Percentiles rank a stretch among this genome's conserved stretches.
These are phyloP conservation scores for Blastocystis sp. DNA, from an alignment of 352 stramenopile genomes.

Conservation along the genomic window DNA sequence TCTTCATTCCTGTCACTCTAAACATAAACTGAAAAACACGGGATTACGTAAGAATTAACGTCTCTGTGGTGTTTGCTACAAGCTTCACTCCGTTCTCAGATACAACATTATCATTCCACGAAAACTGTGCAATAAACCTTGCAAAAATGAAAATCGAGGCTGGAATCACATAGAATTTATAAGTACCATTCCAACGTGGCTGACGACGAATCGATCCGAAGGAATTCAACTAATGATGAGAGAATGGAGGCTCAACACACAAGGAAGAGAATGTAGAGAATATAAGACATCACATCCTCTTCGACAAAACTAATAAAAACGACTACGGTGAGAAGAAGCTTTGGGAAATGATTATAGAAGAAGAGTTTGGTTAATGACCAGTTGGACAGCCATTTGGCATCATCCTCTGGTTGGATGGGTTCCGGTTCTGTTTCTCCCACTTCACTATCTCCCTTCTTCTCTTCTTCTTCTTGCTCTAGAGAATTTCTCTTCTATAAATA, in stretches of 20 bases:
- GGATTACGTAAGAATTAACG: background rate
- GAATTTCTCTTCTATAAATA: background rate
- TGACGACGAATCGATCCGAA: background rate
- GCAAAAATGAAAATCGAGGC: slow-evolving; percentile 11
- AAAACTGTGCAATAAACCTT: slow-evolving; percentile 39
- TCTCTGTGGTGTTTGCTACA: background rate
- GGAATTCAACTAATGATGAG: background rate
- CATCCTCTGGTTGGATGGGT: background rate
- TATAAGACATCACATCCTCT: slow-evolving; percentile 53
- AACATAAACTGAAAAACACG: background rate
- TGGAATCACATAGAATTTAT: slow-evolving; percentile 28
- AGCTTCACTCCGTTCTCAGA: background rate
- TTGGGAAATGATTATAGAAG: slow-evolving; percentile 62
- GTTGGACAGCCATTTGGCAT: background rate
- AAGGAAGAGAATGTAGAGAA: slow-evolving; percentile 43
- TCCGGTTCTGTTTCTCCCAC: background rate
- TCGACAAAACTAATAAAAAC: slow-evolving; percentile 52
- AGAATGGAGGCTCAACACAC: too few relatives aligned
- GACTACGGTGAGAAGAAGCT: slow-evolving; percentile 13
- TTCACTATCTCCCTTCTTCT: background rate
- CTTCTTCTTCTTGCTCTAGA: background rate
- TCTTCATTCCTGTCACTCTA: slow-evolving; percentile 38
- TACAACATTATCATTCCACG: background rate
- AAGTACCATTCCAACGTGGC: slow-evolving; percentile 19
- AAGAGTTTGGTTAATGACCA: slow-evolving; percentile 38